phyloP scores from a whole-genome alignment of 768 basidiomycete genomes.

The Sarcomyxa edulis region DNA sequence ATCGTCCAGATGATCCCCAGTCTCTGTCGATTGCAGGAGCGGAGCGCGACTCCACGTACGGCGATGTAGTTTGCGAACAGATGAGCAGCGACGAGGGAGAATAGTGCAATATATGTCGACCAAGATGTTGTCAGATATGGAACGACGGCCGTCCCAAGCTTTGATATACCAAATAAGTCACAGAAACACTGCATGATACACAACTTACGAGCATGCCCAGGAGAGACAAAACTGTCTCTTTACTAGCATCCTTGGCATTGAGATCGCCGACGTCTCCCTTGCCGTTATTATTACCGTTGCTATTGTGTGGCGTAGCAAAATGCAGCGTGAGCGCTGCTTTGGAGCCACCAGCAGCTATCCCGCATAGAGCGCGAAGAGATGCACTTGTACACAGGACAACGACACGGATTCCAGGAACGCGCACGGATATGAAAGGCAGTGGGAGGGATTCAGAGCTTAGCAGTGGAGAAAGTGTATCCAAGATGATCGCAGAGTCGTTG shows the following conservation, averaged over 20 bases:
- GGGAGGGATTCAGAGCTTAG: slow-evolving; percentile 35
- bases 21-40: slow-evolving; percentile 57
- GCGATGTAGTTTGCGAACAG: slow-evolving; percentile 55
- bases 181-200: neutral
- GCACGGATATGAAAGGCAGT: slow-evolving; percentile 4
- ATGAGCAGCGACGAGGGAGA: slow-evolving; percentile 48
- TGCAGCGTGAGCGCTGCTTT: slow-evolving; percentile 67
- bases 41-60: slow-evolving; percentile 51
- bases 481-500: slow-evolving; percentile 54
- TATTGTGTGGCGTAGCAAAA: slow-evolving; percentile 56
- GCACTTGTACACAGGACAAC: slow-evolving; percentile 54
- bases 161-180: slow-evolving; percentile 2
- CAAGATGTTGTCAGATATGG: slow-evolving; percentile 43
- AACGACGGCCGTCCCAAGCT: slow-evolving; percentile 60
- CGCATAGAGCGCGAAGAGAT: slow-evolving; percentile 51
- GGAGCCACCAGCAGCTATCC: slow-evolving; percentile 62
- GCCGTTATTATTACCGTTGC: too few species aligned
- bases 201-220: slow-evolving; percentile 58
- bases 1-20: slow-evolving; percentile 45
- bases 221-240: slow-evolving; percentile 65
- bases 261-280: slow-evolving; percentile 66
- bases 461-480: slow-evolving; percentile 57
- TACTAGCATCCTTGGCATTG: slow-evolving; percentile 68
- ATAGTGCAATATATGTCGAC: slow-evolving; percentile 46
- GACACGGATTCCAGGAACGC: slow-evolving; percentile 35